Evolutionary conservation across 1,139 yeast species (phyloP), one percentile per base, ranked within the genome.

Genomic region (Trichomonascaceae sp.): DNA sequence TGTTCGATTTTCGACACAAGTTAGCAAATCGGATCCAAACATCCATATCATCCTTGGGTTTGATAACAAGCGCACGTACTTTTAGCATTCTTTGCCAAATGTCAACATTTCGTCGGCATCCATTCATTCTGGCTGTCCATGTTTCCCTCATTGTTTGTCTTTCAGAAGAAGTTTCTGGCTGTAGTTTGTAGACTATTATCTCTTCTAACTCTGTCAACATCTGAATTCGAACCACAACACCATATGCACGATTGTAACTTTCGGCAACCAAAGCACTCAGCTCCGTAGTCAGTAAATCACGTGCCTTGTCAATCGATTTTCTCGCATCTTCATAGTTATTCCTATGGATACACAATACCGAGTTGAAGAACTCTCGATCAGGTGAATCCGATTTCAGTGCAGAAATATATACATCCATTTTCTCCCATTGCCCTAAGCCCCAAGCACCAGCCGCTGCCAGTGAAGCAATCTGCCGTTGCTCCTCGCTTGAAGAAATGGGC

Each of bases 1-100:
- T 77, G 2, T 96, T 96, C 12, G 96, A 87, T 69, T 93, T 95
- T 60, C 99, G 80, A 67, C 99, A 91, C 56, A 95, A 76, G 64
- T 95, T 93, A 32, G 99, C 98, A 77, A 93, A 95, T 68, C 93
- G 91, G 63, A 95, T 93, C 97, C 98, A 90, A 83, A 91, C 89
- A 57, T 89, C 95, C 95, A 91, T 87, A 68, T 95, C 98, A 64
- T 93, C 96, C 62, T 91, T 88, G 1, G 99, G 99, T 60, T 87
- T 87, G 46, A 93, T 88, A 15, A 95, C 98, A 55, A 95, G 76
- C 0, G 98, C 95, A 55, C 99, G 79, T 1, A 93, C 96, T 67
- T 91, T 88, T 58, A 95, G 78, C 84, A 93, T 85, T 66, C 98
- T 79, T 70, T 93, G 98, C 99, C 99, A 95, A 22, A 91, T 91